Evolutionary conservation across 2,329 filamentous ascomycete species (phyloP), one percentile per base, ranked within the genome.

Genomic region (Lizonia empirigonia): DNA sequence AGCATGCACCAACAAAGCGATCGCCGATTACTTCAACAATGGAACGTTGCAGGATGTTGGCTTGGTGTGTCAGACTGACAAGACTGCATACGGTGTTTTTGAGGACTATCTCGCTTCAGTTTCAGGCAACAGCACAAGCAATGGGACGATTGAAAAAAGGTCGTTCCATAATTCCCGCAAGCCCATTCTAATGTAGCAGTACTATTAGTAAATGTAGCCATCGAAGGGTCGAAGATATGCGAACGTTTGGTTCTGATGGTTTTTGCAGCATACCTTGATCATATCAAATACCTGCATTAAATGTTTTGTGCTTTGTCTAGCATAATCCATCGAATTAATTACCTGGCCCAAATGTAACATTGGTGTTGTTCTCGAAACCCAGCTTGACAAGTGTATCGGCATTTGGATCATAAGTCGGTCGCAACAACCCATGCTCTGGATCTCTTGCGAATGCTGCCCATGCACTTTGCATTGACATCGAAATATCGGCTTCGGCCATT

Each of bases 391-490:
- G 34, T 5, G 54, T 60, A 12, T 60, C 47, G 7, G 34, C 42
- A 9, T 46, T 29, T 1, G 60, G 54, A 24, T 60, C 53, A 48
- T 60, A 66, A 24, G 12, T 44, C 16, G 56, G 53, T 60, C 63
- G 63, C 0, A 23, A 41, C 24, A 64, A 26, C 9, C 63, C 62
- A 13, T 55, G 38, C 18, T 56, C 27, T 7, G 70, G 71, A 50
- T 74, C 64, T 9, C 50, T 58, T 2, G 63, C 65, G 36, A 74
- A 75, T 1, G 62, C 63, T 7, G 63, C 41, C 55, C 69, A 63
- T 2, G 63, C 58, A 40, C 63, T 60, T 46, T 73, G 65, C 57
- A 73, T 68, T 27, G 63, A 67, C 4, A 65, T 67, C 39, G 63
- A 67, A 3, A 65, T 67, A 37, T 55, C 59, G 13, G 40, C 52